Base-by-base conservation (phyloP, 805 yeast species). In the Torulaspora indica region DNA sequence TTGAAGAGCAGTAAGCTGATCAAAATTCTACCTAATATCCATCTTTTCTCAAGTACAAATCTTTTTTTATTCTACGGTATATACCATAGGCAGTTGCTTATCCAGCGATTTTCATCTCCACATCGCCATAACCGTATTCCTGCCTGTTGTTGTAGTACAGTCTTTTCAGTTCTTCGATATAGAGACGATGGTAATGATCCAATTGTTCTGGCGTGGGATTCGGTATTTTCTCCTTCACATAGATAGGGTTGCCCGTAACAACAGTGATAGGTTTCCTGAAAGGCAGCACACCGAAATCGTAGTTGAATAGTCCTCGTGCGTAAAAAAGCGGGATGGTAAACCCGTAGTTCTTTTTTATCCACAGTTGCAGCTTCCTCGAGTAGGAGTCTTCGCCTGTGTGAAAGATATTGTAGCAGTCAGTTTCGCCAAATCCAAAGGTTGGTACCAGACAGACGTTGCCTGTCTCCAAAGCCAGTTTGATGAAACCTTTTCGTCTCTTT, bases 271-370 rank as follows among this genome's bases (percentile, higher is more conserved):
- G 86, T 42, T 82, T 76, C 52, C 97, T 73, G 61, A 78, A 90
- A 1, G 98, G 98, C 45, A 93, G 65, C 24, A 93, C 67, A 0
- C 98, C 98, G 67, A 85, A 86, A 60, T 89, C 96, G 56, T 90
- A 86, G 57, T 91, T 87, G 67, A 91, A 90, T 0, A 93, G 72
- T 0, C 98, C 97, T 35, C 98, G 72, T 1, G 96, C 96, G 60
- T 86, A 82, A 67, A 93, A 85, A 38, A 93, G 77, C 1, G 98
- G 98, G 4, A 93, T 57, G 0, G 98, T 90, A 65, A 91, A 91
- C 1, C 91, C 93, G 42, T 81, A 74, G 29, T 68, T 72, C 23
- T 70, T 70, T 56, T 93, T 91, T 58, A 91, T 61, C 79, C 87
- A 78, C 27, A 74, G 63, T 63, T 91, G 98, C 41, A 84, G 61